Evolutionary conservation across 495 filamentous ascomycete species (phyloP).

Genomic region (Neurospora hispaniola): DNA sequence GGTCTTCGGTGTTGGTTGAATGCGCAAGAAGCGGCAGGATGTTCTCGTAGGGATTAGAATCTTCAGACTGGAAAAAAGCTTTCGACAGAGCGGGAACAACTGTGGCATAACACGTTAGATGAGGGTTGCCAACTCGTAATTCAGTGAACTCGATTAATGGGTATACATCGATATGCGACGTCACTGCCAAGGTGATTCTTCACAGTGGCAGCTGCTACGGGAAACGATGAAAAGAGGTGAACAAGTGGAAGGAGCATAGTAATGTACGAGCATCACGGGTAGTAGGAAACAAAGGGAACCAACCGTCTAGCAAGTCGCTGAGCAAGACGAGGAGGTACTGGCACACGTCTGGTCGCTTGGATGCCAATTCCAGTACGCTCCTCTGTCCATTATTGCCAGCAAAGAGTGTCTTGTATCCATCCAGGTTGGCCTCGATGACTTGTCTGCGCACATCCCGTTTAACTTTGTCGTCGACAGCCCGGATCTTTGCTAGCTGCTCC

Average conservation of each 20-base stretch:
- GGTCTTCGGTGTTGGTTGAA: conserved; percentile 70
- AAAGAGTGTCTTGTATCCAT: conserved; percentile 68
- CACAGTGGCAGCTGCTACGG: neutral
- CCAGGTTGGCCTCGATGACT: conserved; percentile 66
- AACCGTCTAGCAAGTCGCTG: conserved; percentile 80
- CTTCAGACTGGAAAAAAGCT: conserved; percentile 59
- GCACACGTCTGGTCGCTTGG: conserved; percentile 73
- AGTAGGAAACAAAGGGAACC: conserved; percentile 11
- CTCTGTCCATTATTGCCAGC: conserved; percentile 55
- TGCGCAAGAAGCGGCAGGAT: conserved; percentile 78
- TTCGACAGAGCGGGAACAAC: conserved; percentile 68
- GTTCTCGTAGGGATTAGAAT: conserved; percentile 60
- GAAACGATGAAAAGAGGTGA: neutral
- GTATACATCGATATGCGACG: neutral
- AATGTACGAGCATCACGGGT: neutral
- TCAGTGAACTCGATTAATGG: neutral
- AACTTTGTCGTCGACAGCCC: conserved; percentile 95
- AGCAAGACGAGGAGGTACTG: conserved; percentile 90
- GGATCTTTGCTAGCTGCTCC: conserved; percentile 89
- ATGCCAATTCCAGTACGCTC: conserved; percentile 72
- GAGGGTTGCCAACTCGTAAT: neutral
- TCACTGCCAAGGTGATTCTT: neutral
- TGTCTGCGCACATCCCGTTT: conserved; percentile 70
- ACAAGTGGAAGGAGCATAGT: neutral
- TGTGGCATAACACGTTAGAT: conserved; percentile 28